Conservation (phyloP, 108 stramenopile species). For the Bacterosira constricta region DNA sequence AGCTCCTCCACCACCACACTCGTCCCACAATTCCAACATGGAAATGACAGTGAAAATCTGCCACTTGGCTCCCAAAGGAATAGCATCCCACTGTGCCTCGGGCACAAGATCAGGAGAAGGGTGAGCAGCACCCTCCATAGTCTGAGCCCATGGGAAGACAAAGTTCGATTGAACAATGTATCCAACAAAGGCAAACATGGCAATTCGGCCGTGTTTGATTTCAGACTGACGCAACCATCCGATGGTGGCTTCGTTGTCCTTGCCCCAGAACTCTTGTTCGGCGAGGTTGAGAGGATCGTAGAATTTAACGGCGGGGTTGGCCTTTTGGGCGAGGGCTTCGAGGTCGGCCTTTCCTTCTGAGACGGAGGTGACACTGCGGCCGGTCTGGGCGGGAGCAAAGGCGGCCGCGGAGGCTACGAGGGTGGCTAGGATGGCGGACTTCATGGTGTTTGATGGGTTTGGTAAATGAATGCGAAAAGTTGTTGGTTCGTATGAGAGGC, state of each 20-base stretch:
- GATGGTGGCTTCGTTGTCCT: conserved; percentile 60
- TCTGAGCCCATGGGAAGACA: conserved; percentile 67
- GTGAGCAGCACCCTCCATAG: conserved; percentile 55
- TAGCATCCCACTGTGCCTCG: conserved; percentile 72
- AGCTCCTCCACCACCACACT: conserved; percentile 57
- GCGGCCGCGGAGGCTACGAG: conserved; percentile 52
- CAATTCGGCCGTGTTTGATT: conserved; percentile 78
- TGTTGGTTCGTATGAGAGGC: too few relatives aligned
- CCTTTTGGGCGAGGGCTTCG: conserved; percentile 62
- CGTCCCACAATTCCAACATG: conserved; percentile 67
- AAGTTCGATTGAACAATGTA: conserved; percentile 59
- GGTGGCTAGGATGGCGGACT: conserved; percentile 45
- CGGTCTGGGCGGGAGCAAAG: conserved; percentile 52
- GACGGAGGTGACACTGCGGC: conserved; percentile 14
- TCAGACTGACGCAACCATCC: conserved; percentile 62
- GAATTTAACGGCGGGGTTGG: conserved; percentile 64
- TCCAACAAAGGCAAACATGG: conserved; percentile 82
- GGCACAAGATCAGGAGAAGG: conserved; percentile 55
- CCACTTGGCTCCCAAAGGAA: conserved; percentile 68
- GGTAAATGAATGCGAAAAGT: too few relatives aligned
- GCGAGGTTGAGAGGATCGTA: conserved; percentile 51
- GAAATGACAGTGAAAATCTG: conserved; percentile 63
- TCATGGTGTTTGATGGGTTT: too few relatives aligned
- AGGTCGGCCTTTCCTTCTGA: conserved; percentile 70
- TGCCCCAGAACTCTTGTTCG: conserved; percentile 62